phyloP scores from a whole-genome alignment of 495 filamentous ascomycete genomes.

The Hypoxylon subgilvum region DNA sequence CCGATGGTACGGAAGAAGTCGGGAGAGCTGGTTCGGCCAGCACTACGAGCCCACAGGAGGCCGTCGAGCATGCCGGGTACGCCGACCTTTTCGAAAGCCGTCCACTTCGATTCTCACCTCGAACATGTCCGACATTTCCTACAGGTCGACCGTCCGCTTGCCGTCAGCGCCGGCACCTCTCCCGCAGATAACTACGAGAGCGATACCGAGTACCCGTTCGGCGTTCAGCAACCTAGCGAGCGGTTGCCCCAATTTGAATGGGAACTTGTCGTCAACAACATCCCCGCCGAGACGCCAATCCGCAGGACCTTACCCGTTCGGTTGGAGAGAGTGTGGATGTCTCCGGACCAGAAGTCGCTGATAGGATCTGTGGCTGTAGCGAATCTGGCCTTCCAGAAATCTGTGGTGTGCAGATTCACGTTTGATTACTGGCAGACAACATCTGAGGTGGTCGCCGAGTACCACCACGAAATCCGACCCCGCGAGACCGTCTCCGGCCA shows the following conservation, averaged over 20 bases:
- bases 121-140: conserved; percentile 96
- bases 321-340: conserved; percentile 84
- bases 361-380: conserved; percentile 82
- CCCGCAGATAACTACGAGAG: conserved; percentile 84
- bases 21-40: conserved; percentile 92
- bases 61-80: conserved; percentile 98
- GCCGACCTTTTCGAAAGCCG: conserved; percentile 90
- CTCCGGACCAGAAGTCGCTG: conserved; percentile 81
- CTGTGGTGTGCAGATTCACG: conserved; percentile 88
- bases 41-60: conserved; percentile 78
- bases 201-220: conserved; percentile 87
- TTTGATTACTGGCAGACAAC: conserved; percentile 98
- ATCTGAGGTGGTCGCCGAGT: conserved; percentile 90
- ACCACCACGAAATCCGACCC: conserved; percentile 75
- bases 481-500: conserved; percentile 69
- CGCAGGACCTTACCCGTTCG: conserved; percentile 70
- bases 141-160: conserved; percentile 88
- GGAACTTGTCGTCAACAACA: conserved; percentile 85
- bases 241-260: conserved; percentile 72
- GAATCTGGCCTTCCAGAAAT: conserved; percentile 90
- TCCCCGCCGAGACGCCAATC: conserved; percentile 71
- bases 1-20: conserved; percentile 97
- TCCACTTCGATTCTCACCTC: conserved; percentile 92
- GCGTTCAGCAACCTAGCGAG: conserved; percentile 49
- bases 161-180: conserved; percentile 94